Conservation (phyloP, 1,139 yeast species). For the Diutina pseudorugosa region DNA sequence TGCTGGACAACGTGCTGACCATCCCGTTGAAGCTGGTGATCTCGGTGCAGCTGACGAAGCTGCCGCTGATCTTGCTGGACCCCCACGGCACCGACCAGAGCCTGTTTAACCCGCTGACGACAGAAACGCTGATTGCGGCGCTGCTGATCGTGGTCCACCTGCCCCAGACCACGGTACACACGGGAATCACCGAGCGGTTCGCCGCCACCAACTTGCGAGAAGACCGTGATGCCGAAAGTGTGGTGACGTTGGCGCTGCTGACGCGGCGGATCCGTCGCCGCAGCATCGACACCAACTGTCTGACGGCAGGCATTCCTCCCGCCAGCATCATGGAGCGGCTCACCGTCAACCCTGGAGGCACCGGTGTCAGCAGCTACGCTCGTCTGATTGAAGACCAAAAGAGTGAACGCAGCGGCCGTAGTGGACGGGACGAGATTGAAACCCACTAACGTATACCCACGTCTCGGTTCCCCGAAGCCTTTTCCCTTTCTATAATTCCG, state of each 20-base stretch:
- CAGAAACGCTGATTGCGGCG: conserved; percentile 42
- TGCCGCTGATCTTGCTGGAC: conserved; percentile 34
- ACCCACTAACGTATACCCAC: not conserved
- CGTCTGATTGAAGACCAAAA: not conserved
- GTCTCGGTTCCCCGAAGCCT: no score
- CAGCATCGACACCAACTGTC: conserved; percentile 46
- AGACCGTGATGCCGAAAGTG: conserved; percentile 40
- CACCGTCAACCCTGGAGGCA: not conserved
- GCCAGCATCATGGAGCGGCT: conserved; percentile 45
- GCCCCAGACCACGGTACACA: conserved; percentile 6
- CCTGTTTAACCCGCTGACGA: conserved; percentile 35
- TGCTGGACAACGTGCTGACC: conserved; percentile 30
- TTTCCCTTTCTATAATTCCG: no score
- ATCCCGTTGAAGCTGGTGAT: conserved; percentile 40
- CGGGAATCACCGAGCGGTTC: conserved; percentile 5
- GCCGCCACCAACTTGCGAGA: conserved; percentile 3
- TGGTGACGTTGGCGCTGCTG: conserved; percentile 42
- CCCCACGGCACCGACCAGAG: conserved; percentile 18
- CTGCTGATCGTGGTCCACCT: conserved; percentile 5
- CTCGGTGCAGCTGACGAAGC: conserved; percentile 29
- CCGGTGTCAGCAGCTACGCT: not conserved
- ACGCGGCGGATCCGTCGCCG: conserved; percentile 37
- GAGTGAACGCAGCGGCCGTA: conserved; percentile 2
- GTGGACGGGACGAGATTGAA: not conserved
- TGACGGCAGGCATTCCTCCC: conserved; percentile 53